A percentile compares a stretch with the other conserved stretches of the same genome.
Evolutionary conservation across 2,329 filamentous ascomycete genomes (phyloP).

Genomic region (Didymella pinodella): DNA sequence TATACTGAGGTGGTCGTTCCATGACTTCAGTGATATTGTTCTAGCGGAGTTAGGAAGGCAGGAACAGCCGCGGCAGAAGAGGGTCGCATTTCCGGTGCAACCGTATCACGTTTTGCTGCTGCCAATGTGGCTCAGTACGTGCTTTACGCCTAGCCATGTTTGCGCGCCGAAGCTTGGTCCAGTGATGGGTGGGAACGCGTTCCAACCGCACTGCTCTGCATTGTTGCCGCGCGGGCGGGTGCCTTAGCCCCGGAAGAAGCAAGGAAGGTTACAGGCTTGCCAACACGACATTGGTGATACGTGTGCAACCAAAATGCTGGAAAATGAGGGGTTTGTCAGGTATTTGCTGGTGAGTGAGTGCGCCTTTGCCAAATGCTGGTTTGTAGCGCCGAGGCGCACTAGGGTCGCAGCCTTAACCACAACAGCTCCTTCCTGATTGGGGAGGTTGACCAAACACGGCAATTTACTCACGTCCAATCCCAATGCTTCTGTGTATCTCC

Average conservation of each 20-base stretch:
- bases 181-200: slow-evolving; percentile 33
- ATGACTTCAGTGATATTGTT: slow-evolving; percentile 22
- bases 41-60: slow-evolving; percentile 22
- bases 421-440: slow-evolving; percentile 36
- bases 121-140: slow-evolving; percentile 19
- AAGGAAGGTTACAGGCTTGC: slow-evolving; percentile 36
- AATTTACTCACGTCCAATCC: slow-evolving; percentile 34
- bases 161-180: slow-evolving; percentile 34
- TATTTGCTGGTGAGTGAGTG: slow-evolving; percentile 23
- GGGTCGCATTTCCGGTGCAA: slow-evolving; percentile 17
- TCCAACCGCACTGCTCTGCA: slow-evolving; percentile 17
- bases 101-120: slow-evolving; percentile 11
- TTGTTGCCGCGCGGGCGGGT: slow-evolving; percentile 22
- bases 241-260: slow-evolving; percentile 23
- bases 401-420: slow-evolving; percentile 18
- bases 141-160: slow-evolving; percentile 13
- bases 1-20: slow-evolving; percentile 38
- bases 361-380: slow-evolving; percentile 30
- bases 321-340: slow-evolving; percentile 24
- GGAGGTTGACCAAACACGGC: slow-evolving; percentile 33
- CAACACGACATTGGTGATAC: slow-evolving; percentile 33
- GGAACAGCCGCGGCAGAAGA: slow-evolving; percentile 16
- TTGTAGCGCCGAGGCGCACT: slow-evolving; percentile 32
- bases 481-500: slow-evolving; percentile 34
- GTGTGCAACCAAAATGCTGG: slow-evolving; percentile 30